Evolutionary conservation across 1,284 basidiomycete species (phyloP), one percentile per base, ranked within the genome.

Genomic region (Pseudozyma sp.): DNA sequence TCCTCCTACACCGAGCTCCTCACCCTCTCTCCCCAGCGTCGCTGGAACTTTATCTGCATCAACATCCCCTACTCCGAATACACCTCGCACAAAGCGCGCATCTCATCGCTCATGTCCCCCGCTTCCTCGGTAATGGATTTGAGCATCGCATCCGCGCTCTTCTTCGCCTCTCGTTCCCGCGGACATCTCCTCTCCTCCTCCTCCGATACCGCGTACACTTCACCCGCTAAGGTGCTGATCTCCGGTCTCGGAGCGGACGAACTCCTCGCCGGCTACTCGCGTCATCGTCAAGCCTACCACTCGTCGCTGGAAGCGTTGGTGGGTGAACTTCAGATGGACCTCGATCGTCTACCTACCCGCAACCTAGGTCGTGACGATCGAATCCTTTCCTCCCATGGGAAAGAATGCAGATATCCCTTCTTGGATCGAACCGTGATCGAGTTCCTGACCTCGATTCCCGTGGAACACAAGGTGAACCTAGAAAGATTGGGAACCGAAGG

Each of bases 161-260:
- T 92, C 85, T 99, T 99, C 81, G 96, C 96, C 4, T 91, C 94
- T 1, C 87, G 91, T 40, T 94, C 92, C 0, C 4, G 3, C 2
- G 71, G 71, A 7, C 17, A 11, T 16, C 19, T 65, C 8, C 33
- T 5, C 29, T 29, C 52, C 19, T 9, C 52, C 19, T 9, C 16
- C 7, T 9, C 37, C 35, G 17, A 11, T 0, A 46, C 29, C 4
- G 24, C 60, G 7, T 96, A 97, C 84, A 87, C 85, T 0, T 93
- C 92, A 61, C 84, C 87, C 4, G 93, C 96, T 0, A 89, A 90
- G 44, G 94, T 98, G 0, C 87, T 97, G 16, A 85, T 99, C 24
- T 96, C 91, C 64, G 97, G 97, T 0, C 87, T 99, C 2, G 97
- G 97, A 0, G 94, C 97, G 0, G 96, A 99, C 83, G 96, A 99